These are phyloP conservation scores for Hypoxylon sp. DNA, from an alignment of 2,329 filamentous ascomycete species.

Conservation along the genomic window DNA sequence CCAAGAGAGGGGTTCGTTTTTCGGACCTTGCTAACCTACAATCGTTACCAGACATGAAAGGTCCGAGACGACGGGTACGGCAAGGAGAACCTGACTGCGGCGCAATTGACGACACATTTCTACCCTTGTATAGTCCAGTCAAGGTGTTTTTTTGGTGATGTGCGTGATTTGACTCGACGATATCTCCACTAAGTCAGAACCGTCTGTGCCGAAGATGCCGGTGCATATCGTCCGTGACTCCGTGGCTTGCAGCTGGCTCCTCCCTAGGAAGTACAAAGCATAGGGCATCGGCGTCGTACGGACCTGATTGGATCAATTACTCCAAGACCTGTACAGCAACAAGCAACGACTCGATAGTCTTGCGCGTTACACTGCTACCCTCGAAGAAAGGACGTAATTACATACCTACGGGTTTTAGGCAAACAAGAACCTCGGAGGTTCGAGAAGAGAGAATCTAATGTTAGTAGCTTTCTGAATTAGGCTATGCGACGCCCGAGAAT, in stretches of 20 bases:
- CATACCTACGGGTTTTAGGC: constrained; percentile 20
- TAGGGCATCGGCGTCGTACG: constrained; percentile 27
- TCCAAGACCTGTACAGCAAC: constrained; percentile 23
- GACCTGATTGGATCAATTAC: constrained; percentile 33
- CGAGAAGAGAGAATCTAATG: constrained; percentile 6
- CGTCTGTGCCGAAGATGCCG: constrained; percentile 42
- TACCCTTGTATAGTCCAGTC: constrained; percentile 14
- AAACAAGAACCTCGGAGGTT: constrained; percentile 29
- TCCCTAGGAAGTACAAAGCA: constrained; percentile 19
- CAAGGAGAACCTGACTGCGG: constrained; percentile 18
- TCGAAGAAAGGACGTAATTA: constrained; percentile 19
- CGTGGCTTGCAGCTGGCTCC: constrained; percentile 39
- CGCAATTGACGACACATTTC: constrained; percentile 26
- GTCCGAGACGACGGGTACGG: constrained; percentile 28
- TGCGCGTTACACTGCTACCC: constrained; percentile 14
- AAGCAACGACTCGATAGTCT: constrained; percentile 12
- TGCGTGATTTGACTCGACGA: constrained; percentile 26
- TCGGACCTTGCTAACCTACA: constrained; percentile 25
- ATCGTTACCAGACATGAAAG: constrained; percentile 30
- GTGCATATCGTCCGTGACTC: constrained; percentile 36
- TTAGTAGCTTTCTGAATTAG: constrained; percentile 25
- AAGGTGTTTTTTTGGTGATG: constrained; percentile 22
- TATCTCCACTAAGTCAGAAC: constrained; percentile 34
- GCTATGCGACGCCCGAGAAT: constrained; percentile 25
- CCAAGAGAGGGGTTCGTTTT: constrained; percentile 40